A percentile compares a stretch with the other conserved stretches of the same genome.
Conservation (phyloP, 2,329 filamentous ascomycete genomes). For the Pseudogymnoascus sp. region DNA sequence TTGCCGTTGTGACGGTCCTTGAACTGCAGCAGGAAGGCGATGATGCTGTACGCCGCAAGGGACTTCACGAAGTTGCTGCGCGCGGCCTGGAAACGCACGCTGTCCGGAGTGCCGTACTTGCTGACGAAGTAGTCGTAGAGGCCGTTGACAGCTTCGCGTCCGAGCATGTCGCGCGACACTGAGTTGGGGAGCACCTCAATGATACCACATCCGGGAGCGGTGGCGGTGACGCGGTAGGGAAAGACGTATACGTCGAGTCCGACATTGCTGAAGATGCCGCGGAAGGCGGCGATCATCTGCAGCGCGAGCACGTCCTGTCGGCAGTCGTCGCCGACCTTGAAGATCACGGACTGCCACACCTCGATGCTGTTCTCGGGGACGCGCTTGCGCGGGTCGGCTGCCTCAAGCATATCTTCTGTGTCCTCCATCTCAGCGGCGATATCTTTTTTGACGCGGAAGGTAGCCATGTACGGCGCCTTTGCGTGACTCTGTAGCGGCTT, state of each 20-base stretch:
- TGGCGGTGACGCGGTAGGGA: slow-evolving; percentile 94
- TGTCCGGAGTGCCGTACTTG: slow-evolving; percentile 95
- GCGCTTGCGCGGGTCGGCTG: slow-evolving; percentile 34
- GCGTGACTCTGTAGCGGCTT: slow-evolving; percentile 97
- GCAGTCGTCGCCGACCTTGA: slow-evolving; percentile 98
- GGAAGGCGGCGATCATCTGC: slow-evolving; percentile 96
- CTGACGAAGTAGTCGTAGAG: slow-evolving; percentile 97
- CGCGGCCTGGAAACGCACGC: slow-evolving; percentile 87
- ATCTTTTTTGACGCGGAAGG: slow-evolving; percentile 89
- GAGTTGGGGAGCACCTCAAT: slow-evolving; percentile 98
- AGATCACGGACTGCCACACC: slow-evolving; percentile 98
- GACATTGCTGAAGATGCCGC: slow-evolving; percentile 90
- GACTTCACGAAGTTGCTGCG: slow-evolving; percentile 97
- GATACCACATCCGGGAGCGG: slow-evolving; percentile 92
- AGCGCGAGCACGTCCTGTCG: slow-evolving; percentile 92
- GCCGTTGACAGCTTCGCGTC: slow-evolving; percentile 93
- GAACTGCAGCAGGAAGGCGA: slow-evolving; percentile 94
- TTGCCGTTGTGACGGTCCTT: slow-evolving; percentile 99
- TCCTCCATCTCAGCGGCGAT: slow-evolving; percentile 45
- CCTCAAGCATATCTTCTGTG: slow-evolving; percentile 44
- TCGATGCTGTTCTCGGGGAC: slow-evolving; percentile 60
- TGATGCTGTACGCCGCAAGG: slow-evolving; percentile 97
- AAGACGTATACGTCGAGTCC: slow-evolving; percentile 96
- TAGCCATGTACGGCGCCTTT: slow-evolving; percentile 98
- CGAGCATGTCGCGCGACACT: slow-evolving; percentile 97